Base-by-base conservation (phyloP, 1,139 yeast species). In the Lodderomyces theae region DNA sequence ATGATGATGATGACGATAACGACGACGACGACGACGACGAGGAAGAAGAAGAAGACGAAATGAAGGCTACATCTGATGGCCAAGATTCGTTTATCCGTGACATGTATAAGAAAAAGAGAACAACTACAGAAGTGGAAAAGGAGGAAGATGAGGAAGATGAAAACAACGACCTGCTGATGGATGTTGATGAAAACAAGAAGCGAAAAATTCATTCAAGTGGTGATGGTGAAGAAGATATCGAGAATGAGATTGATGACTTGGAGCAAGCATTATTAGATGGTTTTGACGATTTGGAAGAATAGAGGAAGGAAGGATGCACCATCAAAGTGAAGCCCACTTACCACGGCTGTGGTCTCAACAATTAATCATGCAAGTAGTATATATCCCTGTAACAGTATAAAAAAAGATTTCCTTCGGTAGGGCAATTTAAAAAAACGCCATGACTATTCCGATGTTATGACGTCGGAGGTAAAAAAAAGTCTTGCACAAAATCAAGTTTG, bases 221-320 rank as follows among this genome's bases (percentile, higher is more conserved):
- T n/a, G 46, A 36, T 5, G 38, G 29, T 11, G 49, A 35, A 11
- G 4, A 26, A 9, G 39, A 40, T 1, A 49, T 42, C 10, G 52
- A 46, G 16, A 56, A 53, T 12, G 66, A 64, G 24, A 48, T 70
- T 41, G 75, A 70, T 38, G 77, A 69, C 45, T 64, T 72, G 25
- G 78, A 72, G 47, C 64, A 70, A 46, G 77, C 72, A 49, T 57
- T 72, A 35, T 54, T 72, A 34, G 74, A 70, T 46, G 77, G 74
- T 6, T 69, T 72, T 56, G 74, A 70, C 36, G 74, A 69, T 42
- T 54, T 71, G 40, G 73, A 69, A 22, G 65, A 60, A 17, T 44
- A n/a, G n/a, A n/a, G n/a, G 34, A 32, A 11, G 32, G 16, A 11
- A 11, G 10, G 17, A 25, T 19, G 8, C n/a, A n/a, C n/a, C n/a